Evolutionary conservation across 2,329 filamentous ascomycete species (phyloP).

Genomic region (Cercospora canescens): DNA sequence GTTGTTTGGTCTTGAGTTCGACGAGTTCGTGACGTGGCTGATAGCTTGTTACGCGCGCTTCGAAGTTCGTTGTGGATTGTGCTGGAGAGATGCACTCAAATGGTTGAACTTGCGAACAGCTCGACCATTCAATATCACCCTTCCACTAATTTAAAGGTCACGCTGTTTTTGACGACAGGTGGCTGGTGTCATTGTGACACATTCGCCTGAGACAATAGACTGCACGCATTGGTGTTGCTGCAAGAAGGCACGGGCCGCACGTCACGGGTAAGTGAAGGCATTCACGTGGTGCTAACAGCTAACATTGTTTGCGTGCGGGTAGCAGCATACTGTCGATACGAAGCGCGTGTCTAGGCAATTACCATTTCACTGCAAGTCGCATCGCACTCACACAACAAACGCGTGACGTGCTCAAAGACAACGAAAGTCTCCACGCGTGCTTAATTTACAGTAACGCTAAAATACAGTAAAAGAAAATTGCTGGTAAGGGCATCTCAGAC

Average conservation of each 20-base stretch:
- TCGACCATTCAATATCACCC: background rate
- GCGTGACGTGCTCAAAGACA: background rate
- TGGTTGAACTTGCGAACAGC: slow-evolving; percentile 2
- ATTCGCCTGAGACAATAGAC: slow-evolving; percentile 4
- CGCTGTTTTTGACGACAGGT: background rate
- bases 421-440: background rate
- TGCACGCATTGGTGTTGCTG: background rate
- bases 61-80: background rate
- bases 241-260: slow-evolving; percentile 9
- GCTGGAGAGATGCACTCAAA: background rate
- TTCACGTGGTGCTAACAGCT: background rate
- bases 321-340: slow-evolving; percentile 1
- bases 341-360: background rate
- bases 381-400: background rate
- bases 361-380: background rate
- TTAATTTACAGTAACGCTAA: background rate
- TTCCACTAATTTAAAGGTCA: slow-evolving; percentile 2
- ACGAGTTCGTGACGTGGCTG: background rate
- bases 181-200: slow-evolving; percentile 10
- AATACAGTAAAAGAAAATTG: background rate
- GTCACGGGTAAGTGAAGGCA: slow-evolving; percentile 9
- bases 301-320: slow-evolving; percentile 4
- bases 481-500: background rate
- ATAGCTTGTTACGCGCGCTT: background rate
- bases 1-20: background rate